Base-by-base conservation (phyloP, 2,329 filamentous ascomycete genomes). In the Calonectria pteridis region DNA sequence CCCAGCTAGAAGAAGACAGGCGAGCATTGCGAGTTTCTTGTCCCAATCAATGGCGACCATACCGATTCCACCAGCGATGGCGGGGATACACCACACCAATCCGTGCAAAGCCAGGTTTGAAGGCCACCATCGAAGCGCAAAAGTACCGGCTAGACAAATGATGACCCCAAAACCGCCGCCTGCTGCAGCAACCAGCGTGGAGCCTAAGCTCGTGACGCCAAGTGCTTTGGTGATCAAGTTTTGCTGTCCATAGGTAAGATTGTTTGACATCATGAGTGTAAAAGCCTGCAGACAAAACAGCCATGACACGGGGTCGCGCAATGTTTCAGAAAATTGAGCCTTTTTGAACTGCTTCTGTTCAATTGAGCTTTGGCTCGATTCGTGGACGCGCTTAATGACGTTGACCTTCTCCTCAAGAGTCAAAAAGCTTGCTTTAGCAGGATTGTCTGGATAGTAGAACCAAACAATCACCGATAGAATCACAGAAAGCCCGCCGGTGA, bases 351-450 rank as follows among this genome's bases (percentile, higher is more conserved):
- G 81, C 66, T 84, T 85, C 55, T 84, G 82, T 71, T 85, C 84
- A 50, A 85, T 85, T 5, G 82, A 83, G 37, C 83, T 84, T 66
- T 83, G 82, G 20, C 77, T 80, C 1, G 83, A 80, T 18, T 77
- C 75, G 46, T 84, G 83, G 0, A 84, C 82, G 1, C 82, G 78
- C 2, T 74, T 77, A 20, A 84, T 81, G 0, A 84, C 83, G 55
- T 87, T 85, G 4, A 84, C 83, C 7, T 82, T 83, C 59, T 87
- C 86, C 55, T 88, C 84, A 2, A 84, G 74, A 0, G 83, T 83
- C 69, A 87, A 81, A 35, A 86, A 86, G 1, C 77, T 77, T 2
- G 85, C 83, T 53, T 84, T 84, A 7, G 82, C 80, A 0, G 85
- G 86, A 33, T 84, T 83, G 64, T 84, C 83, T 2, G 86, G 86